A percentile compares a stretch with the other conserved stretches of the same genome.
phyloP scores from a whole-genome alignment of 441 rosid genomes.

The Gossypium schwendimanii region DNA sequence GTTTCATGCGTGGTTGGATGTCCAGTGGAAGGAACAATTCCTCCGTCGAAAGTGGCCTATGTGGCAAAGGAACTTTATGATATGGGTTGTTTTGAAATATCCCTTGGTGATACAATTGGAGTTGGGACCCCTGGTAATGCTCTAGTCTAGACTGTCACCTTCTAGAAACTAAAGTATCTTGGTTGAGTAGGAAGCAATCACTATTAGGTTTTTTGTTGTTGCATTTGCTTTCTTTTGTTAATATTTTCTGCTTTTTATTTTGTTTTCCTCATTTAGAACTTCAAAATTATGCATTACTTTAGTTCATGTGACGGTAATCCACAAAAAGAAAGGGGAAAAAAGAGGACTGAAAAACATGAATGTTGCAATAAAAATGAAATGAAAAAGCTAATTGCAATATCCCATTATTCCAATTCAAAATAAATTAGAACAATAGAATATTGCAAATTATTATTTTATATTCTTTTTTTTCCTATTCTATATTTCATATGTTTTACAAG shows the following conservation, averaged over 20 bases:
- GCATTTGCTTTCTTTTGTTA: neutral
- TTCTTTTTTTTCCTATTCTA: neutral
- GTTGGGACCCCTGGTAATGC: constrained; percentile 87
- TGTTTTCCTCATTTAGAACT: neutral
- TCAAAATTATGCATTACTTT: neutral
- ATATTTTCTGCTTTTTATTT: neutral
- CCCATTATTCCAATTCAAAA: neutral
- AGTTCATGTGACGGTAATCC: neutral
- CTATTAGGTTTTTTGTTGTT: neutral
- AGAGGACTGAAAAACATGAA: neutral
- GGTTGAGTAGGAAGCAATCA: neutral
- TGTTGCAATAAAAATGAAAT: neutral
- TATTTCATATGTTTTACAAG: neutral
- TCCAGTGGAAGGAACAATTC: constrained; percentile 77
- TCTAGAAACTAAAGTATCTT: neutral
- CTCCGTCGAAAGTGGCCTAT: constrained; percentile 77
- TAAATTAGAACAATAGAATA: neutral
- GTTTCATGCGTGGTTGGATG: constrained; percentile 92
- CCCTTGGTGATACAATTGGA: constrained; percentile 88
- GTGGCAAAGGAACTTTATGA: constrained; percentile 80
- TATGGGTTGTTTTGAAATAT: constrained; percentile 97
- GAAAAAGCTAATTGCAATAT: neutral
- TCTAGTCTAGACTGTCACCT: neutral
- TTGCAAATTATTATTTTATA: neutral
- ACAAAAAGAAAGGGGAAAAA: neutral